Conservation (phyloP, 805 yeast species). For the Candida lessepsii region DNA sequence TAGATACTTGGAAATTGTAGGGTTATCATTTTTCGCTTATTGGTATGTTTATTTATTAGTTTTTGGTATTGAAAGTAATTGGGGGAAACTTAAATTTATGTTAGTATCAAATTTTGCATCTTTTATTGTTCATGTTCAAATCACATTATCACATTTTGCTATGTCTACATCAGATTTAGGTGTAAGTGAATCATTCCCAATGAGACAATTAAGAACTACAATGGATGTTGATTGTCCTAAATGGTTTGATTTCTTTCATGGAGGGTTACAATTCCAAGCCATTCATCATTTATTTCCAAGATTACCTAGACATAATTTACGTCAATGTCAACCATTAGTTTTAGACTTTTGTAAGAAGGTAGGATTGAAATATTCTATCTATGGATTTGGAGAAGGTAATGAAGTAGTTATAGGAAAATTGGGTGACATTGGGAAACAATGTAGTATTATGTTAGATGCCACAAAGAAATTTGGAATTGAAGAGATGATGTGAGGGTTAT, state of each 20-base stretch:
- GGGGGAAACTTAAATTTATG: slow-evolving; percentile 57
- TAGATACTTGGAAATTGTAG: slow-evolving; percentile 72
- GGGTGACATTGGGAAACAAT: slow-evolving; percentile 77
- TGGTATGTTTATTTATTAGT: slow-evolving; percentile 79
- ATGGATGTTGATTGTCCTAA: slow-evolving; percentile 95
- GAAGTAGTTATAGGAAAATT: slow-evolving; percentile 64
- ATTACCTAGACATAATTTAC: slow-evolving; percentile 81
- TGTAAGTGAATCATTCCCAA: slow-evolving; percentile 70
- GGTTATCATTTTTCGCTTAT: slow-evolving; percentile 65
- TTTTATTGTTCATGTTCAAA: slow-evolving; percentile 92
- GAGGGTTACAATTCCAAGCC: slow-evolving; percentile 90
- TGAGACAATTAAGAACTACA: slow-evolving; percentile 82
- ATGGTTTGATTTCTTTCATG: slow-evolving; percentile 89
- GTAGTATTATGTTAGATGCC: slow-evolving; percentile 72
- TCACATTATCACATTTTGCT: slow-evolving; percentile 86
- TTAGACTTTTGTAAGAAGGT: slow-evolving; percentile 72
- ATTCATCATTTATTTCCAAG: slow-evolving; percentile 89
- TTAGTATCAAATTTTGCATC: slow-evolving; percentile 77
- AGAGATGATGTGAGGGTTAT: slow-evolving; percentile 10
- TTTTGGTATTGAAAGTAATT: slow-evolving; percentile 47
- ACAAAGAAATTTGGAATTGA: slow-evolving; percentile 60
- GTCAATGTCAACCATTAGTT: slow-evolving; percentile 71
- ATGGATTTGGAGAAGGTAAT: slow-evolving; percentile 81
- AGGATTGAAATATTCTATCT: slow-evolving; percentile 77
- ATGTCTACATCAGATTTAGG: slow-evolving; percentile 92